phyloP scores from a whole-genome alignment of 106 monocot species.

The Allium fistulosum region DNA sequence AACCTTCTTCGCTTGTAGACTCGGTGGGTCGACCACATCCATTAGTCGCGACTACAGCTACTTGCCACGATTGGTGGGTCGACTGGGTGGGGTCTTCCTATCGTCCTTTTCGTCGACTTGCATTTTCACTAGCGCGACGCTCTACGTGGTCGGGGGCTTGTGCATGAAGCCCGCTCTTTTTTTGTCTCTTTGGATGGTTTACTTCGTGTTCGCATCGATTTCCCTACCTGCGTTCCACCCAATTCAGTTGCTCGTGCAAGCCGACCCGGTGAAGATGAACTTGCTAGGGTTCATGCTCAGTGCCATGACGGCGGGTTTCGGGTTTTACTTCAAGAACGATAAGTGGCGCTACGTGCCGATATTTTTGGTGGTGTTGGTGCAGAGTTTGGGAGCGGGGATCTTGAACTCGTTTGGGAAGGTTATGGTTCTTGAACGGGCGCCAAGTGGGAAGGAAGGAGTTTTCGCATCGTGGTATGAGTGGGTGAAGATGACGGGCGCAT shows the following conservation, averaged over 20 bases:
- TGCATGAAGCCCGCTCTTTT: slow-evolving; percentile 11
- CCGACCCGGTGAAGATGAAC: slow-evolving; percentile 45
- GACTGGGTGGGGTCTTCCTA: slow-evolving; percentile 25
- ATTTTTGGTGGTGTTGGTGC: slow-evolving; percentile 19
- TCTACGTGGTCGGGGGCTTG: slow-evolving; percentile 31
- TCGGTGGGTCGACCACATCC: background rate
- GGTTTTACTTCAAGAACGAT: slow-evolving; percentile 32
- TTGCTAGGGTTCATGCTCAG: slow-evolving; percentile 40
- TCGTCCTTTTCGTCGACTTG: slow-evolving; percentile 41
- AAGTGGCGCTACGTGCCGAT: slow-evolving; percentile 27
- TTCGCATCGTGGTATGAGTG: slow-evolving; percentile 32
- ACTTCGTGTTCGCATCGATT: slow-evolving; percentile 1
- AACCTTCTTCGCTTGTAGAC: slow-evolving; percentile 20
- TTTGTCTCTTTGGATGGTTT: slow-evolving; percentile 5
- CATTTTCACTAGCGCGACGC: slow-evolving; percentile 26
- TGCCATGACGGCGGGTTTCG: slow-evolving; percentile 23
- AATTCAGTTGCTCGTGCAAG: slow-evolving; percentile 22
- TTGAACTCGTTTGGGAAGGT: slow-evolving; percentile 30
- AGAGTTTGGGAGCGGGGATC: slow-evolving; percentile 28
- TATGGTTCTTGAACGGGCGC: slow-evolving; percentile 31
- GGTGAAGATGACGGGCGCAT: slow-evolving; percentile 22
- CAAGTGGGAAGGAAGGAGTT: slow-evolving; percentile 44
- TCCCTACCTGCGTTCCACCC: slow-evolving; percentile 12
- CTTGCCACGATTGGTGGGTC: slow-evolving; percentile 31
- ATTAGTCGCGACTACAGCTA: background rate